Evolutionary conservation across 2,329 filamentous ascomycete species (phyloP), one percentile per base, ranked within the genome.

Genomic region (Tympanopsis confertula): DNA sequence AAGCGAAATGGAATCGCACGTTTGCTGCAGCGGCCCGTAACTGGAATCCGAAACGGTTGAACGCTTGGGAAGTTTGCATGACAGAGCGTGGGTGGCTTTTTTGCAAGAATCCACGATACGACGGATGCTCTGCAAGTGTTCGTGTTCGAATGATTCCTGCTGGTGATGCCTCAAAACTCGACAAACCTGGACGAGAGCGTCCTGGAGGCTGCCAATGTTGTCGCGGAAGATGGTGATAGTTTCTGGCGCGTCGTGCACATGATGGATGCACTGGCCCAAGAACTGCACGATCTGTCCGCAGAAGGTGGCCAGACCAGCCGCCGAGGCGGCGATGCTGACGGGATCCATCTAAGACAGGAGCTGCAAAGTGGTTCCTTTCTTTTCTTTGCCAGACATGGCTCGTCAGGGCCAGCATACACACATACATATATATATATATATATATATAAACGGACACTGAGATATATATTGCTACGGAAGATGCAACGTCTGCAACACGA

Each of bases 321-420:
- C 43, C 15, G 47, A 43, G 5, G 42, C 38, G 5, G 41, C 37
- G 32, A 46, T 43, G 22, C 45, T 45, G n/a, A 53, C 36, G 5
- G 43, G 44, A 29, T 53, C 51, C 47, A 48, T 47, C 5, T 17
- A n/a, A n/a, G n/a, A n/a, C n/a, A n/a, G n/a, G n/a, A n/a, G n/a
- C n/a, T n/a, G n/a, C n/a, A n/a, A n/a, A n/a, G n/a, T n/a, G n/a
- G n/a, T n/a, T n/a, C n/a, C n/a, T n/a, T n/a, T n/a, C n/a, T n/a
- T n/a, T n/a, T n/a, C n/a, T n/a, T n/a, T n/a, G n/a, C n/a, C n/a
- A n/a, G n/a, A n/a, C n/a, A n/a, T n/a, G n/a, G n/a, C n/a, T n/a
- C n/a, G n/a, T n/a, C n/a, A n/a, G n/a, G n/a, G n/a, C n/a, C n/a
- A n/a, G n/a, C n/a, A n/a, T n/a, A n/a, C n/a, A n/a, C n/a, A n/a